These are phyloP conservation scores for Leucosporidium scottii DNA, from an alignment of 768 basidiomycete genomes.

Conservation along the genomic window DNA sequence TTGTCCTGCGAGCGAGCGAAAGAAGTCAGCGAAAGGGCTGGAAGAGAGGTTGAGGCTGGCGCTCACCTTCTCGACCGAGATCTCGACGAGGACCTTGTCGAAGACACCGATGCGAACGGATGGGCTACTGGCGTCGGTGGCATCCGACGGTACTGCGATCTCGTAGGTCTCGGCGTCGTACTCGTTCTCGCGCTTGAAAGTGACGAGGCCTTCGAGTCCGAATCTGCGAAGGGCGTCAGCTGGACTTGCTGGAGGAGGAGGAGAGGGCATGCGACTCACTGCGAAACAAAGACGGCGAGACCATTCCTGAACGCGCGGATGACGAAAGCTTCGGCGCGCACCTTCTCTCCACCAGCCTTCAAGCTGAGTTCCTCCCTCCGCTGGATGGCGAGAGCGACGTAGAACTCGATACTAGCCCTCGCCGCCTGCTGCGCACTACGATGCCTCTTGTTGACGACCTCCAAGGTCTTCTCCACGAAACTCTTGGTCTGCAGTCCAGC, in stretches of 20 bases:
- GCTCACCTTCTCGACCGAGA: slow-evolving; percentile 76
- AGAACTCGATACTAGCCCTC: slow-evolving; percentile 93
- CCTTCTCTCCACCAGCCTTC: slow-evolving; percentile 42
- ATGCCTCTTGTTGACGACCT: slow-evolving; percentile 82
- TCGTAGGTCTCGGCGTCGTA: slow-evolving; percentile 90
- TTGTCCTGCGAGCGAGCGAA: slow-evolving; percentile 18
- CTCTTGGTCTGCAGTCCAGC: slow-evolving; percentile 77
- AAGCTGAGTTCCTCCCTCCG: slow-evolving; percentile 42
- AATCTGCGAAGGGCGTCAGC: slow-evolving; percentile 50
- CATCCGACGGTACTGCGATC: slow-evolving; percentile 56
- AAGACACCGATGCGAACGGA: slow-evolving; percentile 73
- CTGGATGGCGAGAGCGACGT: slow-evolving; percentile 77
- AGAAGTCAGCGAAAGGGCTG: not conserved
- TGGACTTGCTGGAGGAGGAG: not conserved
- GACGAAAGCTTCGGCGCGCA: slow-evolving; percentile 80
- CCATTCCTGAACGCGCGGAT: slow-evolving; percentile 93
- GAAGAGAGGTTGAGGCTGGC: not conserved
- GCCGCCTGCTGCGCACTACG: slow-evolving; percentile 97
- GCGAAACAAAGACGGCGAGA: slow-evolving; percentile 87
- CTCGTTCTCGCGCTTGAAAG: slow-evolving; percentile 79
- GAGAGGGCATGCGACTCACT: slow-evolving; percentile 51
- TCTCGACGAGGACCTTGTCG: slow-evolving; percentile 83
- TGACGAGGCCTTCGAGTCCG: slow-evolving; percentile 88
- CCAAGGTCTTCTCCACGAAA: slow-evolving; percentile 77
- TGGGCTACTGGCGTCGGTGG: slow-evolving; percentile 28